phyloP scores from a whole-genome alignment of 371 early-diverging fungal species.

The Rhizomucor pusillus region DNA sequence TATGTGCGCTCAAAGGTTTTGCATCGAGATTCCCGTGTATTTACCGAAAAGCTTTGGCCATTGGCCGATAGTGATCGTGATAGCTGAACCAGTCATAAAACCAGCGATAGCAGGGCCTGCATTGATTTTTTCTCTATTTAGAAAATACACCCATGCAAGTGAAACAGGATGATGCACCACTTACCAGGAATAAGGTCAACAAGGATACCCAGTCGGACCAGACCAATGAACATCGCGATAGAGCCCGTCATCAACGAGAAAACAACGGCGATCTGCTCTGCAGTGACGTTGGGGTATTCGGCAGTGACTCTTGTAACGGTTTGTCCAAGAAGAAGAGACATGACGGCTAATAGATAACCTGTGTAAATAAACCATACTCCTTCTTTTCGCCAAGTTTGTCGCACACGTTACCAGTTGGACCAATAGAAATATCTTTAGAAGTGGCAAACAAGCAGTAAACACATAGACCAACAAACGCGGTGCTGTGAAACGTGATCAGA shows the following conservation, averaged over 20 bases:
- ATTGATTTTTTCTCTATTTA: slow-evolving; percentile 43
- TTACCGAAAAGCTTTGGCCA: slow-evolving; percentile 65
- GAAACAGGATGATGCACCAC: no score
- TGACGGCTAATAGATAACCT: slow-evolving; percentile 59
- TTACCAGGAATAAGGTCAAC: slow-evolving; percentile 84
- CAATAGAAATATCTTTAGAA: slow-evolving; percentile 84
- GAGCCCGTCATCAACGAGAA: slow-evolving; percentile 63
- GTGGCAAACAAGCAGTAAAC: slow-evolving; percentile 82
- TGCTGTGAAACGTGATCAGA: slow-evolving; percentile 14
- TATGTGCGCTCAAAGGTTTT: background rate
- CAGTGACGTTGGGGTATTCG: slow-evolving; percentile 30
- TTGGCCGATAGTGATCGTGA: slow-evolving; percentile 78
- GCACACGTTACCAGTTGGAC: slow-evolving; percentile 59
- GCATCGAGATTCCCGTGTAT: background rate
- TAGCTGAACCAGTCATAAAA: slow-evolving; percentile 71
- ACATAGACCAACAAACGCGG: slow-evolving; percentile 71
- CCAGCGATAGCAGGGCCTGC: slow-evolving; percentile 71
- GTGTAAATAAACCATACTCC: no score
- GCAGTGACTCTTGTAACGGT: slow-evolving; percentile 48
- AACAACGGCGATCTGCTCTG: slow-evolving; percentile 49
- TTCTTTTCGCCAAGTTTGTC: no score
- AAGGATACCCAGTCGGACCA: slow-evolving; percentile 77
- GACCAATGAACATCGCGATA: slow-evolving; percentile 67
- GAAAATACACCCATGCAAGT: background rate
- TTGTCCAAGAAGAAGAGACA: slow-evolving; percentile 75